phyloP scores from a whole-genome alignment of 2,329 filamentous ascomycete species.

The Pseudogymnoascus sp. region DNA sequence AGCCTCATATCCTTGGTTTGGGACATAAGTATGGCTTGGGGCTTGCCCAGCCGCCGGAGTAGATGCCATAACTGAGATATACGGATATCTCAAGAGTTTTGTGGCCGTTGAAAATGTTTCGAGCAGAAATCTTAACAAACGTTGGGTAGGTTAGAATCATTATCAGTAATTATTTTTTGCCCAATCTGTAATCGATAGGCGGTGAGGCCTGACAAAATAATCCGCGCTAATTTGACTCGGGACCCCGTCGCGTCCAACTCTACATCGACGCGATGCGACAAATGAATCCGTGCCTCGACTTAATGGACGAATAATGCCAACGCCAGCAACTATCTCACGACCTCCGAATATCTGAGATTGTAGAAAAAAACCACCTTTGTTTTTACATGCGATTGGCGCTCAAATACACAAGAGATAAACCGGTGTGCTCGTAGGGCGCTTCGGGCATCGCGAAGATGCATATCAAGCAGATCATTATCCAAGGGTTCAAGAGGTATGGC shows the following conservation, averaged over 20 bases:
- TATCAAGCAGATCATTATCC: constrained; percentile 99
- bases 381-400: background rate
- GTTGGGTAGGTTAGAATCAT: background rate
- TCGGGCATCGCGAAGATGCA: constrained; percentile 56
- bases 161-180: constrained; percentile 8
- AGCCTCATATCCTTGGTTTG: constrained; percentile 39
- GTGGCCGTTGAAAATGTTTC: background rate
- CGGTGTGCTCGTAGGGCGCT: background rate
- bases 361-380: background rate
- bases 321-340: background rate
- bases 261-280: constrained; percentile 8
- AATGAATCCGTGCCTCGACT: constrained; percentile 6
- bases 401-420: background rate
- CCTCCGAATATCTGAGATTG: background rate
- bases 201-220: constrained; percentile 6
- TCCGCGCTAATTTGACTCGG: constrained; percentile 1
- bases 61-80: constrained; percentile 10
- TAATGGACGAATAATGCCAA: constrained; percentile 6
- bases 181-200: constrained; percentile 9
- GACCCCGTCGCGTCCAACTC: constrained; percentile 8
- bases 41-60: constrained; percentile 35
- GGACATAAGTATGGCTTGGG: constrained; percentile 40
- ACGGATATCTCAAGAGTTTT: background rate
- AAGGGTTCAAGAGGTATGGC: constrained; percentile 93
- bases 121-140: background rate